Base-by-base conservation (phyloP, 257 asterid genomes). In the Penstemon eatonii region DNA sequence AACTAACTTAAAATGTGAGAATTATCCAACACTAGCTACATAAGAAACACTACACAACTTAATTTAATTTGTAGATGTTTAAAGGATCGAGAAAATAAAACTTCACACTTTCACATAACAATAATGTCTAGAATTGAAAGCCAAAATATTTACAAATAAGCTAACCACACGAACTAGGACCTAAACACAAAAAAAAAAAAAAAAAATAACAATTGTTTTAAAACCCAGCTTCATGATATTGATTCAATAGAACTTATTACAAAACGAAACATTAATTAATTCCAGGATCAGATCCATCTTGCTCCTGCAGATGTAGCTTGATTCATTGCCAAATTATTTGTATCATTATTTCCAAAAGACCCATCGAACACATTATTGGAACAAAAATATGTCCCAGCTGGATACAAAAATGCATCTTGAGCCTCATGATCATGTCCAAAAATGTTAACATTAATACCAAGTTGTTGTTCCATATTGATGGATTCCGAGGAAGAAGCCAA, bases 271-370 rank as follows among this genome's bases (percentile, higher is more conserved):
- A 25, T 41, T 74, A 74, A 25, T 41, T 74, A 74, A 63, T 63
- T 83, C 78, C 43, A 25, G 33, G 33, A 78, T 65, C 70, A 69
- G 72, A 63, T 76, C 81, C 74, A 33, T 59, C 10, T 77, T 42
- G 51, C 40, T n/a, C 62, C 70, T 0, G 64, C 42, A 50, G 76
- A 40, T 11, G 10, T 40, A 12, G 67, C 54, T 56, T 56, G 70
- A 65, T 67, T 56, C 40, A 44, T 65, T 73, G 62, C 46, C 69
- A 58, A 33, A 47, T 25, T 25, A 25, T n/a, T 66, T 53, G 19
- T 12, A 7, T 19, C 62, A n/a, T 18, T 47, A 43, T 53, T 66
- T 45, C 72, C 69, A 53, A 47, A n/a, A 9, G 55, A 50, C 69
- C 36, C 72, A 12, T 60, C 67, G 73, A 68, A 67, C 79, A 53